A percentile compares a stretch with the other conserved stretches of the same genome.
Conservation (phyloP, 2,329 filamentous ascomycete genomes). For the Rutstroemia sp. region DNA sequence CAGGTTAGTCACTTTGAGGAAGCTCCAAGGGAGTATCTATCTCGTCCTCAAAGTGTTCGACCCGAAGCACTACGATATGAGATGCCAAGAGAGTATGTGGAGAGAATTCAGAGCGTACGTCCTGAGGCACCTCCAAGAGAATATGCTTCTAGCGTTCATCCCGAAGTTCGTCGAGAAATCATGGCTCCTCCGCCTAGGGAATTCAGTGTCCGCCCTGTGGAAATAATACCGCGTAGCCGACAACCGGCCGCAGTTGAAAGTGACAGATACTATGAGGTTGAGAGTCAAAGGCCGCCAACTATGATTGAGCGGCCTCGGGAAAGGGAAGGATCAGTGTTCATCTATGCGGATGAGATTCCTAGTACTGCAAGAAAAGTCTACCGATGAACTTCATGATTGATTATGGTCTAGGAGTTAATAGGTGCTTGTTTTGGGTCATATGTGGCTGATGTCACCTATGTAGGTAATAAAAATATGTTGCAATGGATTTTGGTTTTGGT, state of each 20-base stretch:
- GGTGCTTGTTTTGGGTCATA: background rate
- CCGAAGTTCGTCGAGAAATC: slow-evolving; percentile 25
- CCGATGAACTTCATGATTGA: slow-evolving; percentile 14
- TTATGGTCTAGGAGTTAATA: background rate
- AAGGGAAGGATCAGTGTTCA: slow-evolving; percentile 25
- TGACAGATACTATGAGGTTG: slow-evolving; percentile 23
- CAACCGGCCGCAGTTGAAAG: slow-evolving; percentile 15
- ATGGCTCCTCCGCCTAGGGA: slow-evolving; percentile 23
- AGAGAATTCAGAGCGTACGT: slow-evolving; percentile 36
- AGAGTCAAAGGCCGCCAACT: slow-evolving; percentile 21
- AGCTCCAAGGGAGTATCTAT: slow-evolving; percentile 42
- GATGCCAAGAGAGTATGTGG: slow-evolving; percentile 35
- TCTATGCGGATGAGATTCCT: slow-evolving; percentile 26
- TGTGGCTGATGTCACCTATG: background rate
- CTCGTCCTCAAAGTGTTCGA: slow-evolving; percentile 44
- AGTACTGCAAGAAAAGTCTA: slow-evolving; percentile 21
- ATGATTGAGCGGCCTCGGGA: slow-evolving; percentile 25
- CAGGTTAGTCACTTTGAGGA: slow-evolving; percentile 36
- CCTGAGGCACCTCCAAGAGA: slow-evolving; percentile 27
- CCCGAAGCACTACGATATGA: slow-evolving; percentile 40
- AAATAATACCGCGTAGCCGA: slow-evolving; percentile 20
- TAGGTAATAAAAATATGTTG: background rate
- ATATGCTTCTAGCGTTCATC: slow-evolving; percentile 31
- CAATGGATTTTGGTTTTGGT: background rate
- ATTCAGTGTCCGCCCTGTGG: slow-evolving; percentile 26